Conservation (phyloP, 225 moss, liverwort and hornwort species). For the Polytrichum commune region DNA sequence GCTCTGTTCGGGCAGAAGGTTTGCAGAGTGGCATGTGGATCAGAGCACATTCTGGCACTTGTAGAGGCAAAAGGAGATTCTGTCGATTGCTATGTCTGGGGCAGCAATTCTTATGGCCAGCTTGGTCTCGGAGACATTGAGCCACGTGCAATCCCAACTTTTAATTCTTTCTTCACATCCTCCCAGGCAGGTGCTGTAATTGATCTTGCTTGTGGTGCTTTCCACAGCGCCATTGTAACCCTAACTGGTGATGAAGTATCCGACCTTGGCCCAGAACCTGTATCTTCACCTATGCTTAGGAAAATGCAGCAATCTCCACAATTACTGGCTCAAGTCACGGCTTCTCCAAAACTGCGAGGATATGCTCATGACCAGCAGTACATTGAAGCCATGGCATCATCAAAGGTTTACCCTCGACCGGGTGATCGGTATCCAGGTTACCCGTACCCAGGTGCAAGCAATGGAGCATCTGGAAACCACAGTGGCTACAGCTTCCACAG, state of each 20-base stretch:
- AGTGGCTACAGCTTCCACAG: slow-evolving; percentile 33
- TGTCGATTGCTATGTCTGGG: slow-evolving; percentile 50
- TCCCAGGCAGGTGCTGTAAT: slow-evolving; percentile 28
- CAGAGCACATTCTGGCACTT: slow-evolving; percentile 58
- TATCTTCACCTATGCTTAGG: slow-evolving; percentile 28
- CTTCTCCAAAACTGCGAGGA: slow-evolving; percentile 35
- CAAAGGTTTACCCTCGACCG: slow-evolving; percentile 38
- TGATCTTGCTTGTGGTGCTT: slow-evolving; percentile 61
- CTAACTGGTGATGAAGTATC: slow-evolving; percentile 22
- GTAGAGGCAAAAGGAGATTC: slow-evolving; percentile 26
- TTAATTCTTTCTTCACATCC: slow-evolving; percentile 13
- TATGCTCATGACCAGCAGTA: slow-evolving; percentile 37
- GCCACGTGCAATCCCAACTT: slow-evolving; percentile 26
- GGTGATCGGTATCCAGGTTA: slow-evolving; percentile 26
- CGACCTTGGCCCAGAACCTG: slow-evolving; percentile 17
- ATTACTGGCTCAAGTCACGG: slow-evolving; percentile 34
- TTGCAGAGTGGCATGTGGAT: slow-evolving; percentile 50
- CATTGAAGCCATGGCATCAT: slow-evolving; percentile 32
- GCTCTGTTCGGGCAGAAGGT: slow-evolving; percentile 33
- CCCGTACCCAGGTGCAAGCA: slow-evolving; percentile 6
- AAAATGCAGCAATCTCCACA: slow-evolving; percentile 24
- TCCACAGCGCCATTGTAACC: slow-evolving; percentile 45
- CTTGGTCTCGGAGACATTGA: slow-evolving; percentile 49
- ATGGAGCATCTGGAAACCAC: slow-evolving; percentile 13
- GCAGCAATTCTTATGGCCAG: slow-evolving; percentile 51